Percentiles rank a stretch among this genome's conserved stretches.
Conservation (phyloP, 2,329 filamentous ascomycete genomes). For the Aspergillus sp. region DNA sequence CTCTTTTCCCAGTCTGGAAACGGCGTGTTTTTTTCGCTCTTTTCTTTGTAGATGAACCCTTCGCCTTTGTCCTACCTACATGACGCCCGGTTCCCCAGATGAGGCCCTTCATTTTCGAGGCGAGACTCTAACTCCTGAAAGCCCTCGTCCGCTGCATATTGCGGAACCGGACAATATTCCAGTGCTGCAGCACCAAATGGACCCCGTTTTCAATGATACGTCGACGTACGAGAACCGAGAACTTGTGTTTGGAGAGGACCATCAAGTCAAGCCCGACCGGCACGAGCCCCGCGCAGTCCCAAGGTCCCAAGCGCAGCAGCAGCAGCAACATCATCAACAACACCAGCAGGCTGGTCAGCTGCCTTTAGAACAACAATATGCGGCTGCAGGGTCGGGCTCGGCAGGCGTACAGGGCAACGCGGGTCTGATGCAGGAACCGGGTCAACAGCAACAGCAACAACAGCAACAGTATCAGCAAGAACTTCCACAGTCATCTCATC, state of each 20-base stretch:
- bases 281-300: neutral
- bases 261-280: neutral
- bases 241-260: slow-evolving; percentile 5
- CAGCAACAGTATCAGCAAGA: neutral
- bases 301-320: neutral
- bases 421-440: slow-evolving; percentile 11
- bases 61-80: slow-evolving; percentile 38
- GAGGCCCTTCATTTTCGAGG: slow-evolving; percentile 52
- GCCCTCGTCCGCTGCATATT: slow-evolving; percentile 61
- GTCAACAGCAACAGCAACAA: slow-evolving; percentile 6
- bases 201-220: slow-evolving; percentile 61
- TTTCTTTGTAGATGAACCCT: slow-evolving; percentile 33
- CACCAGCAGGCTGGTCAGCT: neutral
- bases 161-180: slow-evolving; percentile 62
- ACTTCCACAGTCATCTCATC: neutral
- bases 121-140: slow-evolving; percentile 60
- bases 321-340: neutral
- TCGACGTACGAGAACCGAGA: slow-evolving; percentile 47
- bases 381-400: neutral
- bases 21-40: neutral
- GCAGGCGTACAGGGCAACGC: slow-evolving; percentile 5
- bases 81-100: slow-evolving; percentile 45
- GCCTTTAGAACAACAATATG: neutral
- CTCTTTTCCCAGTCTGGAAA: neutral
- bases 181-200: slow-evolving; percentile 63